phyloP scores from a whole-genome alignment of 495 filamentous ascomycete species.

The Penicillium angulare region DNA sequence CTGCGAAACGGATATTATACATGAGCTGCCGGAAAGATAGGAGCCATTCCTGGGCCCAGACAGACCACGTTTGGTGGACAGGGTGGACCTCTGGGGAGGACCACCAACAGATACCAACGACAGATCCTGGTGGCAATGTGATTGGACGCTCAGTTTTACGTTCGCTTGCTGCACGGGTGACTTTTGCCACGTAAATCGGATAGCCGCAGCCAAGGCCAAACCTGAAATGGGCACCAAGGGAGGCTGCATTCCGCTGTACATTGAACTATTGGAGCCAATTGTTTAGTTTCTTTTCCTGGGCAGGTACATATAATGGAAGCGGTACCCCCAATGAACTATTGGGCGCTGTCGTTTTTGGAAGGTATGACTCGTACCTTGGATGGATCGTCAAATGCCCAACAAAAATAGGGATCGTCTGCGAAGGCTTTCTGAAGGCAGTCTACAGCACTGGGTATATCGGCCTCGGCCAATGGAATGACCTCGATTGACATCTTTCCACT shows the following conservation, averaged over 20 bases:
- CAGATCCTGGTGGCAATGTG: constrained; percentile 19
- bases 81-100: constrained; percentile 45
- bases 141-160: constrained; percentile 15
- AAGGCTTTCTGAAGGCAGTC: constrained; percentile 59
- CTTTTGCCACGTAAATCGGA: constrained; percentile 63
- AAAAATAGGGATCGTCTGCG: constrained; percentile 63
- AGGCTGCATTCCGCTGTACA: constrained; percentile 56
- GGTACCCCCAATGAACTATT: too few relatives aligned
- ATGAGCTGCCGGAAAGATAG: constrained; percentile 58
- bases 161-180: constrained; percentile 11
- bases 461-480: constrained; percentile 52
- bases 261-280: constrained; percentile 46
- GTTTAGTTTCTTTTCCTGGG: constrained; percentile 2
- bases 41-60: constrained; percentile 56
- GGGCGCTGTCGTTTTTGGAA: constrained; percentile 6
- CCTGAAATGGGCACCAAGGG: constrained; percentile 58
- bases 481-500: constrained; percentile 47
- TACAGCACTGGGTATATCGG: constrained; percentile 61
- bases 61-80: constrained; percentile 47
- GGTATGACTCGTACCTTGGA: constrained; percentile 42
- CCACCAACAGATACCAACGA: constrained; percentile 68
- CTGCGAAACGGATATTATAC: constrained; percentile 60
- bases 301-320: too few relatives aligned
- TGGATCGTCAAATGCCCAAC: constrained; percentile 57
- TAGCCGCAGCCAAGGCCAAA: constrained; percentile 60